Evolutionary conservation across 495 filamentous ascomycete species (phyloP).

Genomic region (Podospora anserina): DNA sequence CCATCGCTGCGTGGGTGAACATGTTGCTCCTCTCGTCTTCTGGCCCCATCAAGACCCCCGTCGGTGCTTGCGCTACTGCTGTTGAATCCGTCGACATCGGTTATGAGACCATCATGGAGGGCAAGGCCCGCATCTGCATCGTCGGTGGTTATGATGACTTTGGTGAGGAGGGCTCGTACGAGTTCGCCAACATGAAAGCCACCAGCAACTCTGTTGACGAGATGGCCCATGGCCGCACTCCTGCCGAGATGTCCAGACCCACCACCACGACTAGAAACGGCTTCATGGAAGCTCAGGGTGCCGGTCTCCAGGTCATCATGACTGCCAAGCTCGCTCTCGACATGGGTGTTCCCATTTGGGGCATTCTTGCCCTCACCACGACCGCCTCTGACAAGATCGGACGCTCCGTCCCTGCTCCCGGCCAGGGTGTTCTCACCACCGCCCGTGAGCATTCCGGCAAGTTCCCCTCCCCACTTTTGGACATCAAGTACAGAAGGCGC

Average conservation of each 20-base stretch:
- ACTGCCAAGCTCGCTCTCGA: conserved; percentile 90
- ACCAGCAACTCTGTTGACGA: conserved; percentile 97
- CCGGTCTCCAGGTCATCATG: conserved; percentile 98
- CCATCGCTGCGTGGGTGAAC: conserved; percentile 99
- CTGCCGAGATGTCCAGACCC: conserved; percentile 94
- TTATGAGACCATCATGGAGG: conserved; percentile 95
- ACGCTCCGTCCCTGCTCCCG: conserved; percentile 92
- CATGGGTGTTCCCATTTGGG: conserved; percentile 98
- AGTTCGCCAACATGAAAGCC: conserved; percentile 99
- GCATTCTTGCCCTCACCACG: conserved; percentile 87
- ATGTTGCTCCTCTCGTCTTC: conserved; percentile 97
- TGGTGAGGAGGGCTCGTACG: conserved; percentile 97
- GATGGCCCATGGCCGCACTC: conserved; percentile 90
- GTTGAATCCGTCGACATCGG: conserved; percentile 97
- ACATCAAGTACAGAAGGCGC: conserved; percentile 93
- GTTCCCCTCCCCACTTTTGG: conserved; percentile 90
- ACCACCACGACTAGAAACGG: conserved; percentile 94
- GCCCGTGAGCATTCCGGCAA: conserved; percentile 86
- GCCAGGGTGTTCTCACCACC: conserved; percentile 95
- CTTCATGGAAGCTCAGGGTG: conserved; percentile 99
- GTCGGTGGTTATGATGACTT: conserved; percentile 99
- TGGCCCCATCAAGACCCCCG: conserved; percentile 96
- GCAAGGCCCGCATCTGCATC: conserved; percentile 93
- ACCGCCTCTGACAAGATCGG: conserved; percentile 99
- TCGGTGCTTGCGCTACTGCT: conserved; percentile 94